These are phyloP conservation scores for Remersonia thermophila DNA, from an alignment of 2,329 filamentous ascomycete genomes.

Conservation along the genomic window DNA sequence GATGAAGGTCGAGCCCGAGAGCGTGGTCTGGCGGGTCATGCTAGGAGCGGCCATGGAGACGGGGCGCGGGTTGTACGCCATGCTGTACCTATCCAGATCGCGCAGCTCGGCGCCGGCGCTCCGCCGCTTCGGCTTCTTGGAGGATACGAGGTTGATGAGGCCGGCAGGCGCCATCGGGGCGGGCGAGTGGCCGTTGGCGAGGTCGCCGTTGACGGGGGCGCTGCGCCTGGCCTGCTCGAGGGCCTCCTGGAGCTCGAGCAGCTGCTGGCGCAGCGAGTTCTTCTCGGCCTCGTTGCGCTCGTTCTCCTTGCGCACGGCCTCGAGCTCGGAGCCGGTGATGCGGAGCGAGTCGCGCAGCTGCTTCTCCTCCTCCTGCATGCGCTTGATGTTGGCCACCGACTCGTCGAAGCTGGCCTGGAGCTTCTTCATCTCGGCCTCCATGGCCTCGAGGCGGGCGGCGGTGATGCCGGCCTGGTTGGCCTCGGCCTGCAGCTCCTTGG, in stretches of 20 bases:
- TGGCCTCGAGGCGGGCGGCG: constrained; percentile 73
- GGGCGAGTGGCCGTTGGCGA: constrained; percentile 47
- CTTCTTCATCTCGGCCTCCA: constrained; percentile 94
- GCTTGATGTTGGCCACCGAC: constrained; percentile 78
- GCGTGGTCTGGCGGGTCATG: constrained; percentile 44
- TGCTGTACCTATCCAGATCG: constrained; percentile 81
- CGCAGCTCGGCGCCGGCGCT: constrained; percentile 81
- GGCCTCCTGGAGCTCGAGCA: constrained; percentile 83
- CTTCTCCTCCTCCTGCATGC: constrained; percentile 89
- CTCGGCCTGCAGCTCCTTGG: constrained; percentile 90
- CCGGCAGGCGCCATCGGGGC: constrained; percentile 51
- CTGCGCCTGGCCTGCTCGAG: constrained; percentile 75
- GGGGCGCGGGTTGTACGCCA: constrained; percentile 83
- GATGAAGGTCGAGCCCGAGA: constrained; percentile 65
- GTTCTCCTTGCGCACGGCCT: constrained; percentile 62
- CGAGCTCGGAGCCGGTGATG: constrained; percentile 66
- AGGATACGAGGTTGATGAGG: constrained; percentile 91
- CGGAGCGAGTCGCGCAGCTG: constrained; percentile 72
- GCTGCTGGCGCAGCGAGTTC: constrained; percentile 69
- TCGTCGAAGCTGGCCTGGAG: constrained; percentile 83
- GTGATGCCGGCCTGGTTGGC: constrained; percentile 96
- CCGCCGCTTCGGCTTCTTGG: constrained; percentile 91
- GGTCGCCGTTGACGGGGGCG: constrained; percentile 58
- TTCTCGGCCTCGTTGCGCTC: constrained; percentile 76
- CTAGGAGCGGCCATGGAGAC: constrained; percentile 85